Evolutionary conservation across 148 eudicot species (phyloP).

Genomic region (Rhododendron griersonianum): DNA sequence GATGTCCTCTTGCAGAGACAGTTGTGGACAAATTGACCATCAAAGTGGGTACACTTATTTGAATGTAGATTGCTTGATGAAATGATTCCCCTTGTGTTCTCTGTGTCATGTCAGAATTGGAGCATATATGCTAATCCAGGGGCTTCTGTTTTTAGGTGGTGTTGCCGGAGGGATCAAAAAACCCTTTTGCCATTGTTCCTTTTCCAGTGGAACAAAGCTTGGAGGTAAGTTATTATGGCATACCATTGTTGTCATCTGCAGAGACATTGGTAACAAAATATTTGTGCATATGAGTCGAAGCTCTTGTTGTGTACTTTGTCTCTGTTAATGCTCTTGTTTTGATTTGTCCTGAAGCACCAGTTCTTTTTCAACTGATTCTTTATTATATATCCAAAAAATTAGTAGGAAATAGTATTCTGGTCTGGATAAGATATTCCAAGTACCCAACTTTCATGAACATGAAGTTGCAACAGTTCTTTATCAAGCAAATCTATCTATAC

Average conservation of each 20-base stretch:
- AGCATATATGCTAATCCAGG: slow-evolving; percentile 9
- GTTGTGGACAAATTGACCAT: slow-evolving; percentile 76
- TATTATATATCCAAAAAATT: not conserved
- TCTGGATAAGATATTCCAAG: not conserved
- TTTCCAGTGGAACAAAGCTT: slow-evolving; percentile 66
- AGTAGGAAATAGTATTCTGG: not conserved
- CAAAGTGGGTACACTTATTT: slow-evolving; percentile 47
- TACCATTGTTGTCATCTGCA: not conserved
- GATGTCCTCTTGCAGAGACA: slow-evolving; percentile 72
- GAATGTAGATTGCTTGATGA: not conserved
- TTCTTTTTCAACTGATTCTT: not conserved
- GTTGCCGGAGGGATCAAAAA: slow-evolving; percentile 90
- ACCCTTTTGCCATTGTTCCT: slow-evolving; percentile 61
- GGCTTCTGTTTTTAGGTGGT: slow-evolving; percentile 50
- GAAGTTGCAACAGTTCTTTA: not conserved
- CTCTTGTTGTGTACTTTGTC: not conserved
- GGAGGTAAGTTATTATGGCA: slow-evolving; percentile 49
- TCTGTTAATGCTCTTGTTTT: not conserved
- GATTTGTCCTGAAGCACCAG: not conserved
- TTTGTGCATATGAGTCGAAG: not conserved
- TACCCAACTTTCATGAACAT: not conserved
- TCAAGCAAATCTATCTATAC: not conserved
- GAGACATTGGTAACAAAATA: not conserved
- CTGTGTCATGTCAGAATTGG: not conserved
- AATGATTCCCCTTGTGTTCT: not conserved